A percentile compares a stretch with the other conserved stretches of the same genome.
These are phyloP conservation scores for Astrothelium macrocarpum DNA, from an alignment of 495 filamentous ascomycete genomes.

Conservation along the genomic window DNA sequence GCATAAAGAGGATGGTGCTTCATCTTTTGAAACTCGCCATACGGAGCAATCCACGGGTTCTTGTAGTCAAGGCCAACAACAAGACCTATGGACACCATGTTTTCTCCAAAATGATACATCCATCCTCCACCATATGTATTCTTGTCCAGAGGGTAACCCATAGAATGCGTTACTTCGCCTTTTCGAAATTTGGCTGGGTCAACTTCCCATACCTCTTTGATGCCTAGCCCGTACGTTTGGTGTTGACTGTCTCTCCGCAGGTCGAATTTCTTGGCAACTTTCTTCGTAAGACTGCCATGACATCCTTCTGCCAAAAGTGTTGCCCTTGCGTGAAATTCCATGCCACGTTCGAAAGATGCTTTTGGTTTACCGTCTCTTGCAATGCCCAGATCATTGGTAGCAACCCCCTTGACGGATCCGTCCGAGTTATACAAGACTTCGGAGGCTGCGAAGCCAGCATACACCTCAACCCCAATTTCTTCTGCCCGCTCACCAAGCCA, in stretches of 20 bases:
- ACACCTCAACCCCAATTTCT: conserved; percentile 96
- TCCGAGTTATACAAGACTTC: conserved; percentile 83
- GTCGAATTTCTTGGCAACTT: conserved; percentile 91
- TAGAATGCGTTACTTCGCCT: conserved; percentile 77
- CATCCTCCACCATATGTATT: conserved; percentile 94
- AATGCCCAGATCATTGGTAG: conserved; percentile 89
- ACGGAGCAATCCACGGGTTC: conserved; percentile 94
- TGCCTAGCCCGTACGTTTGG: conserved; percentile 88
- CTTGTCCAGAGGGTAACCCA: conserved; percentile 83
- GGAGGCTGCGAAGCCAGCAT: conserved; percentile 88
- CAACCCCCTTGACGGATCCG: conserved; percentile 86
- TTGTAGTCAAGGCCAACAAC: conserved; percentile 93
- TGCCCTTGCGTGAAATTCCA: conserved; percentile 94
- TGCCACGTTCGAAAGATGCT: conserved; percentile 85
- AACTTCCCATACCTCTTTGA: conserved; percentile 98
- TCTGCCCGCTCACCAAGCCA: conserved; percentile 94
- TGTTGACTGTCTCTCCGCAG: conserved; percentile 78
- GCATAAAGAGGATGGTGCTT: conserved; percentile 92
- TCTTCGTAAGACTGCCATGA: conserved; percentile 91
- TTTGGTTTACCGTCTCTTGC: conserved; percentile 74
- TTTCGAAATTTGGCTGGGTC: conserved; percentile 83
- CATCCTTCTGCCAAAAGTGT: conserved; percentile 96
- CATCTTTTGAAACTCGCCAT: conserved; percentile 95
- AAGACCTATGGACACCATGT: conserved; percentile 86
- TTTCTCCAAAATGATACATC: conserved; percentile 99